These are phyloP conservation scores for Panellus pusillus DNA, from an alignment of 768 basidiomycete genomes.

Conservation along the genomic window DNA sequence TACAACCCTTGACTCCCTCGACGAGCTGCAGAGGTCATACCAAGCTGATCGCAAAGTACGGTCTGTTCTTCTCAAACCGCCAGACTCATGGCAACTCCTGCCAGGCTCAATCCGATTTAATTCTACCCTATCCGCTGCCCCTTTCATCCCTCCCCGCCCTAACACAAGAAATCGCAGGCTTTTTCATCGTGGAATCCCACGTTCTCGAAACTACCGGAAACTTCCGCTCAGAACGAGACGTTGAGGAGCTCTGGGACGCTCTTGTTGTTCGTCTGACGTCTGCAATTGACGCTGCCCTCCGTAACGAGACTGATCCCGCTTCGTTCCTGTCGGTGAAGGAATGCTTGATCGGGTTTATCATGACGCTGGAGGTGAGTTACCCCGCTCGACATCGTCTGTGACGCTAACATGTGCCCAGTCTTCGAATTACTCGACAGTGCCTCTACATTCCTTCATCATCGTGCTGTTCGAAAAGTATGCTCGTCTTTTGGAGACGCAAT, in stretches of 20 bases:
- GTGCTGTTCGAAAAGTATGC: constrained; percentile 90
- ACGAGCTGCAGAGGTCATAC: constrained; percentile 87
- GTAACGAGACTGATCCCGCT: constrained; percentile 76
- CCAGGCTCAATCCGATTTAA: constrained; percentile 95
- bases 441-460: constrained; percentile 82
- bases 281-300: constrained; percentile 72
- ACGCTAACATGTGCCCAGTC: constrained; percentile 47
- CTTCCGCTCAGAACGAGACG: constrained; percentile 88
- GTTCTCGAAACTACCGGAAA: constrained; percentile 85
- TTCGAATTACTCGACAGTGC: constrained; percentile 82
- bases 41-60: constrained; percentile 94
- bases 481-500: constrained; percentile 76
- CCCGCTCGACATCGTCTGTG: not conserved
- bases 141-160: constrained; percentile 68
- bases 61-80: not conserved
- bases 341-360: constrained; percentile 79
- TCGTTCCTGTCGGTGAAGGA: constrained; percentile 83
- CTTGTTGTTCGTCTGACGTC: constrained; percentile 72
- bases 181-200: constrained; percentile 95
- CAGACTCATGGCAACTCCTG: not conserved
- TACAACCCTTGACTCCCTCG: constrained; percentile 84
- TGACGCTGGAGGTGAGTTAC: constrained; percentile 80
- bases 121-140: constrained; percentile 75
- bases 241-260: constrained; percentile 94
- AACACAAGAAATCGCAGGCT: constrained; percentile 93